These are phyloP conservation scores for Fusarium continuum DNA, from an alignment of 2,329 filamentous ascomycete genomes.

Conservation along the genomic window DNA sequence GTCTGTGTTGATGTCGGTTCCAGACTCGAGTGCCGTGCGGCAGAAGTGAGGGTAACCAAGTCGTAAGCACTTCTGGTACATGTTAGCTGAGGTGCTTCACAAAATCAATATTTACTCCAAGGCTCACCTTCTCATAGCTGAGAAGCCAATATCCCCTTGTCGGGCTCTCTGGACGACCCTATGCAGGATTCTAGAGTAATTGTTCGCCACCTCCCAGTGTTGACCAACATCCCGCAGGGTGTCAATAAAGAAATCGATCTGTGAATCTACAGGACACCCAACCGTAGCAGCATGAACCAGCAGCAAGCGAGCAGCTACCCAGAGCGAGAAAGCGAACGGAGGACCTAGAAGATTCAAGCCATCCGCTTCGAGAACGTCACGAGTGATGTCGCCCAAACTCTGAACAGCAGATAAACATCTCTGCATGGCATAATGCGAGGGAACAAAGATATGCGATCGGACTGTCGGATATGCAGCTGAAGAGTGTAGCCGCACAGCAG, in stretches of 20 bases:
- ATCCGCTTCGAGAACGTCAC: constrained; percentile 55
- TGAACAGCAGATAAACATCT: constrained; percentile 56
- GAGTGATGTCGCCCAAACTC: constrained; percentile 54
- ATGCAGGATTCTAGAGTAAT: constrained; percentile 53
- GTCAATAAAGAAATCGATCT: constrained; percentile 56
- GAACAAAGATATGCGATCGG: constrained; percentile 53
- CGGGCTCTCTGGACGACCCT: constrained; percentile 51
- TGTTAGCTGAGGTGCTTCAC: neutral
- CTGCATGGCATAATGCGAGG: constrained; percentile 57
- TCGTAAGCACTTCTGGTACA: constrained; percentile 51
- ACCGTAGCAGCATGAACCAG: constrained; percentile 54
- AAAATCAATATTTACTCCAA: neutral
- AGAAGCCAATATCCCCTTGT: constrained; percentile 50
- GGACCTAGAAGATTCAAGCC: constrained; percentile 55
- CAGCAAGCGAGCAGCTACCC: constrained; percentile 54
- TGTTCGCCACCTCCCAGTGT: constrained; percentile 56
- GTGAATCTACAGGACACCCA: constrained; percentile 49
- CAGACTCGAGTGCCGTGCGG: constrained; percentile 49
- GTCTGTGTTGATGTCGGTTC: constrained; percentile 52
- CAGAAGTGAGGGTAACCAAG: constrained; percentile 50
- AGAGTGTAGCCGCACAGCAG: constrained; percentile 56
- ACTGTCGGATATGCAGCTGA: constrained; percentile 54
- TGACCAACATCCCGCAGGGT: constrained; percentile 53
- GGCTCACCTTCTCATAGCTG: constrained; percentile 54
- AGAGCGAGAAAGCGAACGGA: constrained; percentile 56